A percentile compares a stretch with the other conserved stretches of the same genome.
Evolutionary conservation across 371 early-diverging fungal genomes (phyloP).

Genomic region (Circinella minor): DNA sequence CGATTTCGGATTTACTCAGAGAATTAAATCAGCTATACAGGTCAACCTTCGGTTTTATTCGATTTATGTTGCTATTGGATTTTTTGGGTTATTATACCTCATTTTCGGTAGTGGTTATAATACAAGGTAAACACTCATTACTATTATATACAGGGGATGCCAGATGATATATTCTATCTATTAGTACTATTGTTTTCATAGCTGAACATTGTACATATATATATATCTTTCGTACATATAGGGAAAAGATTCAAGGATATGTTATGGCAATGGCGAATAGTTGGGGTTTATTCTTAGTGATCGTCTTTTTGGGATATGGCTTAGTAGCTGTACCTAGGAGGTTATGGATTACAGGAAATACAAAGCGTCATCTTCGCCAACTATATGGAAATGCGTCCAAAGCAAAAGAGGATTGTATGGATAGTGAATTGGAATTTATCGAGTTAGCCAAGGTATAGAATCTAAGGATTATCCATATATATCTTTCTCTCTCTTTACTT

Average conservation of each 20-base stretch:
- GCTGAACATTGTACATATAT: too few relatives aligned
- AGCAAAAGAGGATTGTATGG: constrained; percentile 77
- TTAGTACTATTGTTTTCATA: too few relatives aligned
- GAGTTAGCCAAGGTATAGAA: constrained; percentile 64
- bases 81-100: constrained; percentile 77
- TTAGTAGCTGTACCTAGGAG: constrained; percentile 87
- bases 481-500: too few relatives aligned
- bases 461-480: too few relatives aligned
- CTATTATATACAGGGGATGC: neutral
- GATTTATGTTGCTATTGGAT: constrained; percentile 53
- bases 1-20: constrained; percentile 69
- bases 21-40: constrained; percentile 72
- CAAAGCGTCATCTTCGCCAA: constrained; percentile 61
- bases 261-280: constrained; percentile 94
- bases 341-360: constrained; percentile 79
- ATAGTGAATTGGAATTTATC: constrained; percentile 74
- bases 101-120: constrained; percentile 61
- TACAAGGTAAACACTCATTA: constrained; percentile 28
- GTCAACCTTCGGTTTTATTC: constrained; percentile 82
- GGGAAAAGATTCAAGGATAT: constrained; percentile 74
- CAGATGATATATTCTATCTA: too few relatives aligned
- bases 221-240: constrained; percentile 18
- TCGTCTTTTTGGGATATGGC: constrained; percentile 92
- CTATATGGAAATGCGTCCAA: constrained; percentile 72
- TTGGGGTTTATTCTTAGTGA: constrained; percentile 88